phyloP scores from a whole-genome alignment of 2,329 filamentous ascomycete species.

The Hypoxylon rubiginosum region DNA sequence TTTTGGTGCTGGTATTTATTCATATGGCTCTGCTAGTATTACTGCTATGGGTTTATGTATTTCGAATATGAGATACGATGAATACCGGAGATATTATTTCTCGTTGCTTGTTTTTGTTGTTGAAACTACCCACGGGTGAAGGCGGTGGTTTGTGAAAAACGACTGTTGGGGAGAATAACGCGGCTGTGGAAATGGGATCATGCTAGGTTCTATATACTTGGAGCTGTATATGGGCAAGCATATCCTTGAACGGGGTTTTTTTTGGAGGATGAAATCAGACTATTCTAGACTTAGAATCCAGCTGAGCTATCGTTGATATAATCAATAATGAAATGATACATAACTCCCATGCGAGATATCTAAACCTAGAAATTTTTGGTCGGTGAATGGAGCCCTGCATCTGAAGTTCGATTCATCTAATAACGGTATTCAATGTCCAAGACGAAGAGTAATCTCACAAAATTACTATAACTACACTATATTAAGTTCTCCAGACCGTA shows the following conservation, averaged over 20 bases:
- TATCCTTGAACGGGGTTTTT: too few relatives aligned
- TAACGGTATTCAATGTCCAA: neutral
- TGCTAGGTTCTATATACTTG: too few relatives aligned
- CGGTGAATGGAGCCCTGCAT: neutral
- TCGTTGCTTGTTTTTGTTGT: neutral
- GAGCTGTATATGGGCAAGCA: too few relatives aligned
- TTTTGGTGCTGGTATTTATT: neutral
- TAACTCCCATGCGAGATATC: too few relatives aligned
- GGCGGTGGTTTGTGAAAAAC: neutral
- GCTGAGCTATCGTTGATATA: too few relatives aligned
- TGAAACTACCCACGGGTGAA: neutral
- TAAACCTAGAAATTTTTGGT: neutral
- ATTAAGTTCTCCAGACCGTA: neutral
- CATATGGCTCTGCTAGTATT: neutral
- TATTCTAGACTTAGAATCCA: neutral
- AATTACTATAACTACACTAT: neutral
- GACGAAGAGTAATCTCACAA: neutral
- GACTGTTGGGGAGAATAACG: too few relatives aligned
- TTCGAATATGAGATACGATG: conserved; percentile 21
- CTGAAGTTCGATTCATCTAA: conserved; percentile 1
- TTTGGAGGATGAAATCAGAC: neutral
- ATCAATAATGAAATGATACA: too few relatives aligned
- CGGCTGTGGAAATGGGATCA: too few relatives aligned
- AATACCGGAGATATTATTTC: conserved; percentile 7
- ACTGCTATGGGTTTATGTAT: neutral